These are phyloP conservation scores for Lentinula boryana DNA, from an alignment of 768 basidiomycete species.

Conservation along the genomic window DNA sequence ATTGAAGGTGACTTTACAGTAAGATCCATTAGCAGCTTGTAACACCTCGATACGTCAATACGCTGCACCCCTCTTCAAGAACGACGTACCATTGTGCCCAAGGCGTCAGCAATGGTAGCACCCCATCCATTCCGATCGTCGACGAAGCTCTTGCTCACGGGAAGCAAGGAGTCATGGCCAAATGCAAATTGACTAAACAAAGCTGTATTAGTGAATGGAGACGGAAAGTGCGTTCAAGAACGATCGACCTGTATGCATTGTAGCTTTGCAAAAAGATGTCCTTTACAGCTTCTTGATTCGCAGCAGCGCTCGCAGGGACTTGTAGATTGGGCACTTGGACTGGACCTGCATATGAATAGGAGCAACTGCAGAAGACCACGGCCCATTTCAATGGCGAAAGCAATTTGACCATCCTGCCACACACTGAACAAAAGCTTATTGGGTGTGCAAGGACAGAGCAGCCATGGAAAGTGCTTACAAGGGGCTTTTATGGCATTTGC, in stretches of 20 bases:
- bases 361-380: background rate
- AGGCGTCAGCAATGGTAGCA: slow-evolving; percentile 31
- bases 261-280: slow-evolving; percentile 38
- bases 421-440: background rate
- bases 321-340: slow-evolving; percentile 32
- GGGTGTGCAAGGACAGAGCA: background rate
- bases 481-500: background rate
- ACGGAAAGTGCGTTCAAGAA: background rate
- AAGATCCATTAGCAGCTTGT: slow-evolving; percentile 39
- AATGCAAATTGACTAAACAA: slow-evolving; percentile 34
- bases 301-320: slow-evolving; percentile 29
- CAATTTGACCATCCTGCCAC: background rate
- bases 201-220: background rate
- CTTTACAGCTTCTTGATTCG: slow-evolving; percentile 28
- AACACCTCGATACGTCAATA: background rate
- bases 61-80: background rate
- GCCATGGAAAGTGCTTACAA: background rate
- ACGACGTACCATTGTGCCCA: slow-evolving; percentile 39
- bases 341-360: background rate
- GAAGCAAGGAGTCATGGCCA: slow-evolving; percentile 37
- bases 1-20: slow-evolving; percentile 11
- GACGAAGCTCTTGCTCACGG: slow-evolving; percentile 8
- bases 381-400: background rate
- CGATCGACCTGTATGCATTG: slow-evolving; percentile 35
- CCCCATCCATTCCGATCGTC: slow-evolving; percentile 11